A percentile compares a stretch with the other conserved stretches of the same genome.
Evolutionary conservation across 192 early-diverging fungal genomes (phyloP).

Genomic region (Pilaira anomala): DNA sequence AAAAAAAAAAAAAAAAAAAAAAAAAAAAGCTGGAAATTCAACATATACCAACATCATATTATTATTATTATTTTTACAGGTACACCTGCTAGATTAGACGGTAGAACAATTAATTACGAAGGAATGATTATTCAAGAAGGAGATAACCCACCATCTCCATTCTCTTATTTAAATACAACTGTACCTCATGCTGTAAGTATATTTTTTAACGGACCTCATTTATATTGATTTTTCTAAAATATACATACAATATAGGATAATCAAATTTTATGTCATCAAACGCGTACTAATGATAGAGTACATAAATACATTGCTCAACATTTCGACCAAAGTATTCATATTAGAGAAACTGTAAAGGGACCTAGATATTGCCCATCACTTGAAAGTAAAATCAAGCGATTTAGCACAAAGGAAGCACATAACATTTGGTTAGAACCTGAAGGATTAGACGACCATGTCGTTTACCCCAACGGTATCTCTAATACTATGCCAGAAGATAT

Average conservation of each 20-base stretch:
- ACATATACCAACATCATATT: no score
- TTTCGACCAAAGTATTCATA: slow-evolving; percentile 77
- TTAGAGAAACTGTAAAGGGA: slow-evolving; percentile 79
- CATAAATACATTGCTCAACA: slow-evolving; percentile 70
- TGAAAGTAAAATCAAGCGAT: slow-evolving; percentile 77
- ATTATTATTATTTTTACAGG: slow-evolving; percentile 35
- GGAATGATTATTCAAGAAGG: slow-evolving; percentile 62
- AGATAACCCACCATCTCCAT: slow-evolving; percentile 68
- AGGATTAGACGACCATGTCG: slow-evolving; percentile 61
- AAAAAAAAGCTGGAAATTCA: no score
- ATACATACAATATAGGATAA: slow-evolving; percentile 31
- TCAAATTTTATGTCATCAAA: slow-evolving; percentile 75
- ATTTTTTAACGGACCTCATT: no score
- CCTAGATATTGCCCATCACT: slow-evolving; percentile 82
- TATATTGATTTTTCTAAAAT: no score
- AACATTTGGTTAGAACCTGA: slow-evolving; percentile 82
- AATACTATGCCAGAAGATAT: slow-evolving; percentile 78
- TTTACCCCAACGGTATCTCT: slow-evolving; percentile 86
- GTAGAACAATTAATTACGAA: slow-evolving; percentile 71
- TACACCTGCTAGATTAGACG: slow-evolving; percentile 74
- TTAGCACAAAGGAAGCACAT: slow-evolving; percentile 62
- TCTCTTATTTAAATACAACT: slow-evolving; percentile 69
- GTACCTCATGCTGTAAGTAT: slow-evolving; percentile 58
- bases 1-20: neutral
- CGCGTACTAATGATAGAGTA: slow-evolving; percentile 62